A percentile compares a stretch with the other conserved stretches of the same genome.
Evolutionary conservation across 164 flowering plant species (phyloP).

Genomic region (Nelumbo lutea): DNA sequence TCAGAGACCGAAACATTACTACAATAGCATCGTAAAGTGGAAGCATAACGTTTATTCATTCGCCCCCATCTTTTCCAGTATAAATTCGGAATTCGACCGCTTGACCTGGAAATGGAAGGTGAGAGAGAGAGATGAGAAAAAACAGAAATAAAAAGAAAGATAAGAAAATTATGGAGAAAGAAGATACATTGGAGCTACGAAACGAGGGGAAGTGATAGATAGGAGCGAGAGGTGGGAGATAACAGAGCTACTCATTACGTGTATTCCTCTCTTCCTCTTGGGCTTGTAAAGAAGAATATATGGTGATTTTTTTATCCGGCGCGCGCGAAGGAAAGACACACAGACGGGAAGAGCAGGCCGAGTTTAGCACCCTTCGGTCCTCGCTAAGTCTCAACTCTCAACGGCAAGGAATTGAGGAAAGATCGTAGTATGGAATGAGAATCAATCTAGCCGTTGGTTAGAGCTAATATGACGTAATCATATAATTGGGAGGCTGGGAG

Average conservation of each 20-base stretch:
- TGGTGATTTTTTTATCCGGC: too few relatives aligned
- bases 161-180: neutral
- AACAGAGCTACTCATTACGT: neutral
- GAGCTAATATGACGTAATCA: too few relatives aligned
- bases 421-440: too few relatives aligned
- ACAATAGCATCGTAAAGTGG: constrained; percentile 31
- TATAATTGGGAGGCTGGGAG: too few relatives aligned
- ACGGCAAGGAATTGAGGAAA: too few relatives aligned
- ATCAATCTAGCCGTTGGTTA: too few relatives aligned
- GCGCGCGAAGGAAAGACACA: too few relatives aligned
- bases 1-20: constrained; percentile 25
- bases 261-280: neutral
- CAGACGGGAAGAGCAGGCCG: too few relatives aligned
- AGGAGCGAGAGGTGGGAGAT: neutral
- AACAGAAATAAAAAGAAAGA: neutral
- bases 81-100: constrained; percentile 11
- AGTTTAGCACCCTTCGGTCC: too few relatives aligned
- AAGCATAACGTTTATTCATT: neutral
- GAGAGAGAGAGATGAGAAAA: neutral
- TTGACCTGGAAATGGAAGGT: constrained; percentile 10
- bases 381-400: too few relatives aligned
- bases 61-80: neutral
- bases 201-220: neutral
- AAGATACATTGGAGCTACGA: neutral
- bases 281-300: too few relatives aligned